Percentiles rank a stretch among this genome's conserved stretches.
phyloP scores from a whole-genome alignment of 768 basidiomycete species.

The Agaricus sinodeliciosus region DNA sequence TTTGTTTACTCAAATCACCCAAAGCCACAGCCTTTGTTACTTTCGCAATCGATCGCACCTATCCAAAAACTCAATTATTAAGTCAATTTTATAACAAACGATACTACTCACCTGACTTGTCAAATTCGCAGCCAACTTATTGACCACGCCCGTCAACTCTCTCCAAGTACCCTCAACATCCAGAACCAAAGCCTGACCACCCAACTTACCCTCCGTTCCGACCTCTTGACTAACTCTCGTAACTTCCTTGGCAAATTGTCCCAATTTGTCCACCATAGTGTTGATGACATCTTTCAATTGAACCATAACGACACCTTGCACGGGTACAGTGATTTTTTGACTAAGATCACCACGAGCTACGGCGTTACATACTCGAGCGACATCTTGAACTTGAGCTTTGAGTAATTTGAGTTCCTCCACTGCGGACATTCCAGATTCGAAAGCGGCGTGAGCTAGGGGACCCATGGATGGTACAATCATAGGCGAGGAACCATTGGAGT shows the following conservation, averaged over 20 bases:
- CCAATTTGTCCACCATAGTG: slow-evolving; percentile 56
- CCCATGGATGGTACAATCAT: slow-evolving; percentile 39
- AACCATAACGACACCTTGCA: slow-evolving; percentile 68
- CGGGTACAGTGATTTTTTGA: slow-evolving; percentile 68
- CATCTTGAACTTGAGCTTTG: slow-evolving; percentile 75
- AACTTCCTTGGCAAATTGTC: slow-evolving; percentile 88
- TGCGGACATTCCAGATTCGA: slow-evolving; percentile 30
- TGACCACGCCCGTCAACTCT: slow-evolving; percentile 77
- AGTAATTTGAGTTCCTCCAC: slow-evolving; percentile 69
- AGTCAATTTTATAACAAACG: slow-evolving; percentile 1
- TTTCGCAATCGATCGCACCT: slow-evolving; percentile 80
- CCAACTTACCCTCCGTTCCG: slow-evolving; percentile 80
- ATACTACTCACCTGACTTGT: slow-evolving; percentile 49
- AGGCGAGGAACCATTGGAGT: slow-evolving; percentile 41
- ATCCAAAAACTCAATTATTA: background rate
- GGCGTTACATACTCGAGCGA: slow-evolving; percentile 71
- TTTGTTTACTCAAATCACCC: slow-evolving; percentile 85
- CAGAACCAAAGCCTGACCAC: slow-evolving; percentile 79
- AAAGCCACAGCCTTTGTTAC: slow-evolving; percentile 93
- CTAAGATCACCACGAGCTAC: slow-evolving; percentile 65
- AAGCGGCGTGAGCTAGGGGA: slow-evolving; percentile 45
- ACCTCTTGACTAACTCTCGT: slow-evolving; percentile 83
- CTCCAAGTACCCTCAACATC: slow-evolving; percentile 92
- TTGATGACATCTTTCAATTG: slow-evolving; percentile 73
- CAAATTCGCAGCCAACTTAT: slow-evolving; percentile 74